Evolutionary conservation across 148 eudicot species (phyloP).

Genomic region (Polygonum aviculare): DNA sequence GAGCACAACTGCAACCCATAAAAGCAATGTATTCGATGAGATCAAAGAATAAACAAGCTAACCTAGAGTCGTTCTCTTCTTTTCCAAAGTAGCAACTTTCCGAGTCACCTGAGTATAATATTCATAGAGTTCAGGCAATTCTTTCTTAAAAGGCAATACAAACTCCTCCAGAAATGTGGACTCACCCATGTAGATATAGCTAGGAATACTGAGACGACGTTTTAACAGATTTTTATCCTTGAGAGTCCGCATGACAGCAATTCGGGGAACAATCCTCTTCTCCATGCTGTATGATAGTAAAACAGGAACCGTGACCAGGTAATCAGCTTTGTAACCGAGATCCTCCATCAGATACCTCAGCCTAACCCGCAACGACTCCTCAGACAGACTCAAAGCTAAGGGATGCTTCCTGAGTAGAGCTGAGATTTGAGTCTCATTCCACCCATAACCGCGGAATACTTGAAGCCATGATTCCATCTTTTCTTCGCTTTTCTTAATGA

Average conservation of each 20-base stretch:
- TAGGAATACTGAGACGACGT: not conserved
- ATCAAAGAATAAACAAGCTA: too few relatives aligned
- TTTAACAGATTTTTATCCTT: not conserved
- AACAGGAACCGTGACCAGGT: not conserved
- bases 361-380: not conserved
- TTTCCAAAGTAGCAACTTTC: too few relatives aligned
- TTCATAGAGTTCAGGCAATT: not conserved
- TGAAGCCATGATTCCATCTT: not conserved
- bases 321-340: not conserved
- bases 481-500: not conserved
- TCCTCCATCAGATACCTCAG: slow-evolving; percentile 4
- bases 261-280: slow-evolving; percentile 1
- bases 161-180: not conserved
- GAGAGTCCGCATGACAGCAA: not conserved
- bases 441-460: not conserved
- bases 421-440: not conserved
- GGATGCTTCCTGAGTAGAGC: not conserved
- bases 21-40: too few relatives aligned
- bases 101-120: not conserved
- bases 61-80: too few relatives aligned
- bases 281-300: not conserved
- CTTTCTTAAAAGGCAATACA: not conserved
- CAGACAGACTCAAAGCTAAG: not conserved
- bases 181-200: not conserved
- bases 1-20: too few relatives aligned